Evolutionary conservation across 2,329 filamentous ascomycete genomes (phyloP).

Genomic region (Amesomyces nigricolor): DNA sequence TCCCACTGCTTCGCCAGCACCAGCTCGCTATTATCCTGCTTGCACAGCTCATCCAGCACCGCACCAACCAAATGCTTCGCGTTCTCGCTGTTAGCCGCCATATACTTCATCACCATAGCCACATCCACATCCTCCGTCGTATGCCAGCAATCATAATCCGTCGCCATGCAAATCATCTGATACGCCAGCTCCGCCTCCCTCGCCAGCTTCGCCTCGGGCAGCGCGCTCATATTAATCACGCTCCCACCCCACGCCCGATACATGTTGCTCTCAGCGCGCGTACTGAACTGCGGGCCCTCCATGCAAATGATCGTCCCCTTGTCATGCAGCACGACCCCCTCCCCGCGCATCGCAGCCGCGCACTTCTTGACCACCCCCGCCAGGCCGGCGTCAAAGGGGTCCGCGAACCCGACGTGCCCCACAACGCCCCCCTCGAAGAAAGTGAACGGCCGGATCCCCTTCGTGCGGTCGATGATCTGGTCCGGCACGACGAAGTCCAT

Average conservation of each 20-base stretch:
- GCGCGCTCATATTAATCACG: constrained; percentile 96
- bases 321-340: constrained; percentile 78
- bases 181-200: constrained; percentile 94
- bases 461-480: constrained; percentile 95
- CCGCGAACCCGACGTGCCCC: constrained; percentile 89
- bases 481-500: constrained; percentile 96
- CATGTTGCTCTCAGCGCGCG: constrained; percentile 89
- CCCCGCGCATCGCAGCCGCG: constrained; percentile 69
- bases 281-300: constrained; percentile 98
- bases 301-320: constrained; percentile 86
- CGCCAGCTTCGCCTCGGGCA: constrained; percentile 94
- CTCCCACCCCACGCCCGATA: constrained; percentile 91
- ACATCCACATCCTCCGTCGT: constrained; percentile 79
- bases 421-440: constrained; percentile 94
- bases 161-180: constrained; percentile 99
- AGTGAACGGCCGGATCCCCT: constrained; percentile 88
- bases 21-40: constrained; percentile 68
- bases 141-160: constrained; percentile 99
- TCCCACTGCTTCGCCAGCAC: constrained; percentile 77
- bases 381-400: constrained; percentile 81
- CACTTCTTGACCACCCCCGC: constrained; percentile 72
- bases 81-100: constrained; percentile 88
- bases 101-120: constrained; percentile 94
- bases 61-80: constrained; percentile 78
- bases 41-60: constrained; percentile 78